Evolutionary conservation across 345 rosid species (phyloP), one percentile per base, ranked within the genome.

Genomic region (Dipteronia dyeriana): DNA sequence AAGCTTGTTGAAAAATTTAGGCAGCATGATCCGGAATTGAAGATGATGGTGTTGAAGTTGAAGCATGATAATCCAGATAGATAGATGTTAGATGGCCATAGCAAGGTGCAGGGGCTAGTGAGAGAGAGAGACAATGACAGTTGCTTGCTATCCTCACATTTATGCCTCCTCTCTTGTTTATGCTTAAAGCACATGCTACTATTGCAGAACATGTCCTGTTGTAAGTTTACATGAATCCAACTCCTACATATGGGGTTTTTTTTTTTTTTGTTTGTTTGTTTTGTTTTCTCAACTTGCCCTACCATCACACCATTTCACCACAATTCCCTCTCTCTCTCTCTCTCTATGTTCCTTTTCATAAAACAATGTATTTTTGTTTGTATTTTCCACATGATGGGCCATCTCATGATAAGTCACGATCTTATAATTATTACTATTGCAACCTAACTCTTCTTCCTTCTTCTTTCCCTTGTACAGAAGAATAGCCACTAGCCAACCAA

Each of bases 191-290:
- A 85, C 88, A 84, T 85, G 84, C 74, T 77, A 49, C 80, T 79
- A 47, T 84, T 80, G 0, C 85, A 86, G 73, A 79, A 81, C 91
- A 81, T 86, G 85, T 84, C 82, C 75, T 84, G 82, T 79, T 80
- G 80, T 84, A 65, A 67, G 75, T 72, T 81, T 83, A 81, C 80
- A 79, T 69, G 66, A 79, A 79, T 83, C 20, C 79, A 43, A 43
- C 11, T 26, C 76, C 73, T 76, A 43, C 67, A 61, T 74, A 34
- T 34, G 56, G 26, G 49, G 49, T 38, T 19, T 60, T 74, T 67
- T 31, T n/a, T n/a, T n/a, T n/a, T 34, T 34, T 34, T 34, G 38
- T 34, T 34, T 34, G 6, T 34, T 34, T 34, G 38, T 34, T 34
- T 4, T 34, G 38, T 34, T 34, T 34, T 34, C 38, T 34, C 38